Evolutionary conservation across 176 grass and related monocot species (phyloP).

Genomic region (Lolium rigidum): DNA sequence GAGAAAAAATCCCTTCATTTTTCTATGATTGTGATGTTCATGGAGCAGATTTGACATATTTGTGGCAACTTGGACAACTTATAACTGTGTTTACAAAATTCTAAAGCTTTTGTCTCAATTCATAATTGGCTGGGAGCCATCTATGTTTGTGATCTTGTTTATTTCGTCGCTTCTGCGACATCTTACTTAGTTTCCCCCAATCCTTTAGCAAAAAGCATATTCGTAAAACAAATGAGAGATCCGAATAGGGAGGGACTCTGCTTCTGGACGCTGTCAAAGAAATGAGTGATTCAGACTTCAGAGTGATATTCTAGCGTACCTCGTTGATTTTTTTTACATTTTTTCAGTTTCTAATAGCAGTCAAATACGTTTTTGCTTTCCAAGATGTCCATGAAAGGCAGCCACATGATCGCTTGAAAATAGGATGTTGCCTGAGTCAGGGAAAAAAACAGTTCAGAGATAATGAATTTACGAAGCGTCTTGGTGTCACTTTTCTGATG

Average conservation of each 20-base stretch:
- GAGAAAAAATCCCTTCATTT: background rate
- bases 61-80: background rate
- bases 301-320: background rate
- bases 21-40: background rate
- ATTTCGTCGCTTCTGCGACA: too few relatives aligned
- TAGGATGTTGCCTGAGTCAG: background rate
- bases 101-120: too few relatives aligned
- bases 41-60: background rate
- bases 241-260: background rate
- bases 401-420: background rate
- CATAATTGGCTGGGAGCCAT: too few relatives aligned
- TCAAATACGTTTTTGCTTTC: background rate
- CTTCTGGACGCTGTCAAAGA: background rate
- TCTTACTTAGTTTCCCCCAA: too few relatives aligned
- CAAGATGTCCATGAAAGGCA: constrained; percentile 7
- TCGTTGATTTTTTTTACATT: background rate
- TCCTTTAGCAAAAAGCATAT: too few relatives aligned
- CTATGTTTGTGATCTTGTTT: too few relatives aligned
- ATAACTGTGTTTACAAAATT: too few relatives aligned
- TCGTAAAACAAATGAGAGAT: background rate
- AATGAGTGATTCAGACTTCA: background rate
- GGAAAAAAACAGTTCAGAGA: background rate
- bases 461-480: background rate
- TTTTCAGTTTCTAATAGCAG: background rate
- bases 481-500: background rate